Conservation (phyloP, 495 filamentous ascomycete species). For the Pyrenula massariospora region DNA sequence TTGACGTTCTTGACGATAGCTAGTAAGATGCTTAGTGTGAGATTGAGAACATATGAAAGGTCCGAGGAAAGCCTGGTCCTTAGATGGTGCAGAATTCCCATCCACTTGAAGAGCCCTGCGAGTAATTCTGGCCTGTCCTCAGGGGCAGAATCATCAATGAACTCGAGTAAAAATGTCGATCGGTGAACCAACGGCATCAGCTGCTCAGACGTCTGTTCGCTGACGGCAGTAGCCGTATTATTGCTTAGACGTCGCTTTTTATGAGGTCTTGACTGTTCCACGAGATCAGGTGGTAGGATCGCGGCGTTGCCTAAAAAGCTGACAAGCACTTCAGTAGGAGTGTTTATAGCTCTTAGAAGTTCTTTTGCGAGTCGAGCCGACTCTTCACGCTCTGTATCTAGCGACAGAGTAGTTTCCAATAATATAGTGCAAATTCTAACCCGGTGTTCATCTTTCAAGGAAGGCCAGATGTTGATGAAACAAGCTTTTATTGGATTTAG, state of each 20-base stretch:
- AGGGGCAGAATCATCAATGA: conserved; percentile 67
- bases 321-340: conserved; percentile 58
- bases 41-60: conserved; percentile 72
- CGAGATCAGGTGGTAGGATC: conserved; percentile 45
- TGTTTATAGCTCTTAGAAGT: conserved; percentile 51
- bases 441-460: neutral
- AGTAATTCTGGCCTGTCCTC: conserved; percentile 62
- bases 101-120: conserved; percentile 62
- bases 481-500: neutral
- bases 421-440: conserved; percentile 29
- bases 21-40: conserved; percentile 64
- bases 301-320: conserved; percentile 60
- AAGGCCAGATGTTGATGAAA: neutral
- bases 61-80: conserved; percentile 60
- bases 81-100: conserved; percentile 76
- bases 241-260: conserved; percentile 71
- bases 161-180: conserved; percentile 76
- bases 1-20: conserved; percentile 68
- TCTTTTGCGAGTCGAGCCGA: conserved; percentile 44
- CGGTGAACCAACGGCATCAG: conserved; percentile 52
- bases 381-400: conserved; percentile 11
- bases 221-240: conserved; percentile 37
- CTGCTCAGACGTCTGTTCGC: conserved; percentile 35
- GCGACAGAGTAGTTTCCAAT: conserved; percentile 36
- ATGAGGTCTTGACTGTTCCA: conserved; percentile 48